These are phyloP conservation scores for Ensete ventricosum DNA, from an alignment of 176 grass and related monocot species.

Conservation along the genomic window DNA sequence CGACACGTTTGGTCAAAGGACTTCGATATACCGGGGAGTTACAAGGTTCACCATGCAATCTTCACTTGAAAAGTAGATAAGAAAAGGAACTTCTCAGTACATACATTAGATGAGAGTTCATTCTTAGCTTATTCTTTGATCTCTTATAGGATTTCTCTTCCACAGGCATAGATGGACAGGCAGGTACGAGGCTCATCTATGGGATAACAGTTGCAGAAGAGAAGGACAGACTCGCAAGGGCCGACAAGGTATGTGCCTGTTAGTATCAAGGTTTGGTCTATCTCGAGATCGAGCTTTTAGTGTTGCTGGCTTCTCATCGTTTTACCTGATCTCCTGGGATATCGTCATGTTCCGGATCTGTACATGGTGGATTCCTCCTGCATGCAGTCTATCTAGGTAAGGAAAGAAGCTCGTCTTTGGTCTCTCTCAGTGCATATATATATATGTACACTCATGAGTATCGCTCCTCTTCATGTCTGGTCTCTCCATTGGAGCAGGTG, in stretches of 20 bases:
- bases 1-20: conserved; percentile 69
- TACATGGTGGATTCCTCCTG: neutral
- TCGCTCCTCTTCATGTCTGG: neutral
- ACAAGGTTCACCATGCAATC: conserved; percentile 33
- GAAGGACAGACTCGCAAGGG: conserved; percentile 76
- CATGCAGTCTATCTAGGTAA: conserved; percentile 68
- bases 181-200: conserved; percentile 72
- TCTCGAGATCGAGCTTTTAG: neutral
- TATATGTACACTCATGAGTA: neutral
- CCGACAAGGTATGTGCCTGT: conserved; percentile 39
- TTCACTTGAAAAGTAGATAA: too few relatives aligned
- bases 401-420: neutral
- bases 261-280: too few relatives aligned
- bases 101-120: too few relatives aligned
- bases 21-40: conserved; percentile 64
- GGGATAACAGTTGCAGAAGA: conserved; percentile 81
- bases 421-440: neutral
- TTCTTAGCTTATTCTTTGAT: too few relatives aligned
- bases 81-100: too few relatives aligned
- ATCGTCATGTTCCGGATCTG: neutral
- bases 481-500: conserved; percentile 25
- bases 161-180: conserved; percentile 82
- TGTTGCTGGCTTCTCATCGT: neutral
- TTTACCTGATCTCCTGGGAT: neutral
- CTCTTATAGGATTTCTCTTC: neutral